These are phyloP conservation scores for Akanthomyces lecanii DNA, from an alignment of 2,329 filamentous ascomycete species.

Conservation along the genomic window DNA sequence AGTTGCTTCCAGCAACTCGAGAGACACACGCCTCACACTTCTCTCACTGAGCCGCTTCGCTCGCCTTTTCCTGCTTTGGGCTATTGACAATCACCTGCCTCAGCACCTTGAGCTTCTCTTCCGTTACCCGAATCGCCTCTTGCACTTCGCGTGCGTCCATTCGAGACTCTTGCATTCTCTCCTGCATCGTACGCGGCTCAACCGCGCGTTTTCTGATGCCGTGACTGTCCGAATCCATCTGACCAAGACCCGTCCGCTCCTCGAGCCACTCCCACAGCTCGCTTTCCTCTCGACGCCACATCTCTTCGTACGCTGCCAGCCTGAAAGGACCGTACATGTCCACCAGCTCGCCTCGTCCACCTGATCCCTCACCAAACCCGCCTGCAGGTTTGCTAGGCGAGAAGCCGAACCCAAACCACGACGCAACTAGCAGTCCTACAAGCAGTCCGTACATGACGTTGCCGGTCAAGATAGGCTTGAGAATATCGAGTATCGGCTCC, in stretches of 20 bases:
- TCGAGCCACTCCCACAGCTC: slow-evolving; percentile 94
- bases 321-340: slow-evolving; percentile 53
- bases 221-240: slow-evolving; percentile 37
- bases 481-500: slow-evolving; percentile 63
- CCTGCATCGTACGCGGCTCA: slow-evolving; percentile 55
- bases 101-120: slow-evolving; percentile 74
- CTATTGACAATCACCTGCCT: slow-evolving; percentile 63
- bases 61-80: slow-evolving; percentile 22
- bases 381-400: slow-evolving; percentile 35
- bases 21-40: background rate
- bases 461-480: slow-evolving; percentile 67
- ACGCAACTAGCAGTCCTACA: slow-evolving; percentile 66
- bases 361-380: slow-evolving; percentile 30
- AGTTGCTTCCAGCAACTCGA: background rate
- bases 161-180: slow-evolving; percentile 52
- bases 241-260: slow-evolving; percentile 72
- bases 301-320: slow-evolving; percentile 81
- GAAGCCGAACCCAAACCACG: slow-evolving; percentile 65
- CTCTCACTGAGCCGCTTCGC: background rate
- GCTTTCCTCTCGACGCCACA: slow-evolving; percentile 84
- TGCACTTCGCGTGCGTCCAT: slow-evolving; percentile 72
- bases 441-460: slow-evolving; percentile 75
- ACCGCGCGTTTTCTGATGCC: slow-evolving; percentile 42
- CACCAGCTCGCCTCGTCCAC: slow-evolving; percentile 17
- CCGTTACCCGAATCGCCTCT: slow-evolving; percentile 79